These are phyloP conservation scores for Microstegium vimineum DNA, from an alignment of 176 grass and related monocot species.

Conservation along the genomic window DNA sequence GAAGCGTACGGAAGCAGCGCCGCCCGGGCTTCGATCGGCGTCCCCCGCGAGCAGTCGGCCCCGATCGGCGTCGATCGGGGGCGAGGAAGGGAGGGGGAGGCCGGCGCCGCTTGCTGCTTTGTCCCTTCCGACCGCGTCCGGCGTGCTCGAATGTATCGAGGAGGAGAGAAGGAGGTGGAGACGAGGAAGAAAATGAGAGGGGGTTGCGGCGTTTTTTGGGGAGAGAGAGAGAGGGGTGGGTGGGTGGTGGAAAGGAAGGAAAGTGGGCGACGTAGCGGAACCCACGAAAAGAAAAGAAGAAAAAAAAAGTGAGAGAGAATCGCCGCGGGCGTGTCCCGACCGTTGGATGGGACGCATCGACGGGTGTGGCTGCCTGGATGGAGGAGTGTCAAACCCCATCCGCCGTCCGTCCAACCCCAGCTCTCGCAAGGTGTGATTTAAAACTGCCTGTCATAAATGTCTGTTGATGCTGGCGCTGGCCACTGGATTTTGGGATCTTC, in stretches of 20 bases:
- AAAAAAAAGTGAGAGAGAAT: not conserved
- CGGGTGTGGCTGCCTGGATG: not conserved
- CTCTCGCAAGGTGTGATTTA: not conserved
- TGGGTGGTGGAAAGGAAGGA: constrained; percentile 16
- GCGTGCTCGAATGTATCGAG: not conserved
- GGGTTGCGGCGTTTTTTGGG: constrained; percentile 20
- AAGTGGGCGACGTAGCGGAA: constrained; percentile 26
- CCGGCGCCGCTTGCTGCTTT: not conserved
- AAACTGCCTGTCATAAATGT: not conserved
- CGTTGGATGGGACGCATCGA: not conserved
- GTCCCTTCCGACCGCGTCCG: constrained; percentile 6
- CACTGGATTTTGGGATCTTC: not conserved
- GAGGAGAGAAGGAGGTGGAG: not conserved
- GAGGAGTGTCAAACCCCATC: not conserved
- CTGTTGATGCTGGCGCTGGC: not conserved
- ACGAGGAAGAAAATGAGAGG: not conserved
- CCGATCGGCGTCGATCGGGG: constrained; percentile 18
- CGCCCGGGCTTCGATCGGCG: constrained; percentile 9
- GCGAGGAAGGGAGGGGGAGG: not conserved
- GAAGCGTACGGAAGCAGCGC: constrained; percentile 32
- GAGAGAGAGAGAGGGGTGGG: not conserved
- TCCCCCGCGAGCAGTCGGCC: not conserved
- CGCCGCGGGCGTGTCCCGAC: not conserved
- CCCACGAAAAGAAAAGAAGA: not conserved
- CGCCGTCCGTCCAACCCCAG: not conserved